Conservation (phyloP, 169 alveolate species). For the Plasmodium chabaudi region DNA sequence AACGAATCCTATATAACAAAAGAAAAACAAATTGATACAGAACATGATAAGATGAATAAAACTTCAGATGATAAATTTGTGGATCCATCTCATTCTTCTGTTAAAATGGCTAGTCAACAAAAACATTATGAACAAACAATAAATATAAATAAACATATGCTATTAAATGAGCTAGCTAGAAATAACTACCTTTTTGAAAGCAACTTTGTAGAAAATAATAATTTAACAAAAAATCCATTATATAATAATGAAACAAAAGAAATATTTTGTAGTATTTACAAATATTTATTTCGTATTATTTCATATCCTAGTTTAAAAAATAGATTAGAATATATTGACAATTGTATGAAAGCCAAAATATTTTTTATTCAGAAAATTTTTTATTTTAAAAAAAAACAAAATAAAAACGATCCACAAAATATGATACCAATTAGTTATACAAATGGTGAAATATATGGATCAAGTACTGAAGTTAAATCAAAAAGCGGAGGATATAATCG, state of each 20-base stretch:
- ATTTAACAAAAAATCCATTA: conserved; percentile 36
- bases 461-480: no score
- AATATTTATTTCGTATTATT: conserved; percentile 16
- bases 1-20: no score
- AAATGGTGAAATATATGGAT: neutral
- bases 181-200: conserved; percentile 57
- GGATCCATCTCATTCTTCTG: neutral
- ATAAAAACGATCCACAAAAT: neutral
- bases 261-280: conserved; percentile 44
- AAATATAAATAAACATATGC: neutral
- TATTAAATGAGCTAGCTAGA: conserved; percentile 20
- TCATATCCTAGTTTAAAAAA: conserved; percentile 54
- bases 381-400: conserved; percentile 21
- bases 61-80: no score
- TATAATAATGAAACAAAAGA: conserved; percentile 67
- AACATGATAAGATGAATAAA: no score
- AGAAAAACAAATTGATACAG: no score
- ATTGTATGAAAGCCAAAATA: conserved; percentile 55
- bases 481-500: no score
- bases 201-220: conserved; percentile 22
- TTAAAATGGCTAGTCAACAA: neutral
- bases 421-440: neutral
- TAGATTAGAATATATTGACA: conserved; percentile 45
- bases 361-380: conserved; percentile 25
- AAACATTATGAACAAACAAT: neutral